These are phyloP conservation scores for Ilyonectria robusta DNA, from an alignment of 2,329 filamentous ascomycete species.

Conservation along the genomic window DNA sequence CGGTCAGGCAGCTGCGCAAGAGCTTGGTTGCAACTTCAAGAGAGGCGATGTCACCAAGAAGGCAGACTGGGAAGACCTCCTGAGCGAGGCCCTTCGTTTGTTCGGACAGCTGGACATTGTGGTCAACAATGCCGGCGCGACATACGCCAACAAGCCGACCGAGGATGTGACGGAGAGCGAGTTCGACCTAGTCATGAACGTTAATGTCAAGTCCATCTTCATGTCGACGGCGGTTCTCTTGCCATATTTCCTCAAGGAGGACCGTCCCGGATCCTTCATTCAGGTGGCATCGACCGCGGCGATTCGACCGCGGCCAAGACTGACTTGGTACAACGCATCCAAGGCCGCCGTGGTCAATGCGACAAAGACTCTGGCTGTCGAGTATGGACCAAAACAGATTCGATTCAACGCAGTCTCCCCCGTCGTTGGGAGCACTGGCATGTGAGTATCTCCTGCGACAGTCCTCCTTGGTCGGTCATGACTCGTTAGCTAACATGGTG, in stretches of 20 bases:
- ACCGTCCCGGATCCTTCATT: slow-evolving; percentile 72
- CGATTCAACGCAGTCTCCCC: slow-evolving; percentile 81
- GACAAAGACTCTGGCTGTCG: slow-evolving; percentile 73
- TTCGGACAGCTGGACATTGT: slow-evolving; percentile 70
- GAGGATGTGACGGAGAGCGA: slow-evolving; percentile 75
- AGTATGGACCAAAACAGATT: slow-evolving; percentile 80
- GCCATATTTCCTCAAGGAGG: slow-evolving; percentile 71
- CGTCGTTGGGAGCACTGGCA: slow-evolving; percentile 75
- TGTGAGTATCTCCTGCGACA: slow-evolving; percentile 54
- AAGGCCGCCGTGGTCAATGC: slow-evolving; percentile 77
- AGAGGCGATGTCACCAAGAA: slow-evolving; percentile 65
- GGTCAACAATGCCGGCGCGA: slow-evolving; percentile 73
- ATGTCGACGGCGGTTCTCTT: slow-evolving; percentile 71
- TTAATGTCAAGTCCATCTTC: slow-evolving; percentile 79
- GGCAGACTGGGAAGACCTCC: slow-evolving; percentile 66
- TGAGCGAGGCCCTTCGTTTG: slow-evolving; percentile 60
- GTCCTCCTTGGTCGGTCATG: neutral
- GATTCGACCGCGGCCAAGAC: slow-evolving; percentile 69
- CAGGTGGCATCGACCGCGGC: slow-evolving; percentile 77
- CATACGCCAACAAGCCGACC: slow-evolving; percentile 74
- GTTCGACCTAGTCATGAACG: slow-evolving; percentile 76
- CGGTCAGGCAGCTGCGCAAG: slow-evolving; percentile 62
- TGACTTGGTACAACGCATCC: slow-evolving; percentile 80
- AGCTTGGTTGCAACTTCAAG: slow-evolving; percentile 60
- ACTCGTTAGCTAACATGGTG: neutral